Base-by-base conservation (phyloP, 1,284 basidiomycete genomes). In the Leccinum griseonigrum region DNA sequence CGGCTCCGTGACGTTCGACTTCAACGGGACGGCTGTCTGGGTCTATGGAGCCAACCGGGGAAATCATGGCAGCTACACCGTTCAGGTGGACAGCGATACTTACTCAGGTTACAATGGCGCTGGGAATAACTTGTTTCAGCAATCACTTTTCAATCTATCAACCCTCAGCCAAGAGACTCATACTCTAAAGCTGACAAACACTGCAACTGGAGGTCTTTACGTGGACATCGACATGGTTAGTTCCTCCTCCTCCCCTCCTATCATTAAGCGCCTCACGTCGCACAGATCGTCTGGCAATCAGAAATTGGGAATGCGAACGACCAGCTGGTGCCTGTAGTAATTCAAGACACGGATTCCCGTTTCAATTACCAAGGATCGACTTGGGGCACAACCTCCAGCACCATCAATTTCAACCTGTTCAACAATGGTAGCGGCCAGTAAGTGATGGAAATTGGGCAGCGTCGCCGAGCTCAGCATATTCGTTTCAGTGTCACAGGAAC, bases 21-120 rank as follows among this genome's bases (percentile, higher is more conserved):
- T 79, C 67, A 79, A 73, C 29, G 78, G 78, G 6, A 76, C 71
- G 6, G 64, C 64, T n/a, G 40, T 79, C 46, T 74, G 67, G 67
- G 62, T 79, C 16, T 77, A 71, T 40, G 77, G 77, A 5, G 72
- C 70, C 8, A 69, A 70, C 22, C 66, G 75, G 13, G 2, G 56
- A 28, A 70, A 70, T 53, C 75, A 78, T 55, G 77, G 76, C 1
- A 66, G 64, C n/a, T 79, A 70, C 61, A 66, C 54, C 3, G 68
- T 78, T n/a, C 58, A 68, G 34, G 57, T 79, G 3, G 77, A 78
- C 58, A 57, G 65, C 22, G 53, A 52, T 18, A 68, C 26, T 36
- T 67, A 40, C 14, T 28, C 64, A 9, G 34, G n/a, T 22, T 52
- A 57, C 32, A 62, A 66, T 29, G 62, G 68, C 38, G n/a, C 38